These are phyloP conservation scores for Aspergillus wentii DNA, from an alignment of 495 filamentous ascomycete species.

Conservation along the genomic window DNA sequence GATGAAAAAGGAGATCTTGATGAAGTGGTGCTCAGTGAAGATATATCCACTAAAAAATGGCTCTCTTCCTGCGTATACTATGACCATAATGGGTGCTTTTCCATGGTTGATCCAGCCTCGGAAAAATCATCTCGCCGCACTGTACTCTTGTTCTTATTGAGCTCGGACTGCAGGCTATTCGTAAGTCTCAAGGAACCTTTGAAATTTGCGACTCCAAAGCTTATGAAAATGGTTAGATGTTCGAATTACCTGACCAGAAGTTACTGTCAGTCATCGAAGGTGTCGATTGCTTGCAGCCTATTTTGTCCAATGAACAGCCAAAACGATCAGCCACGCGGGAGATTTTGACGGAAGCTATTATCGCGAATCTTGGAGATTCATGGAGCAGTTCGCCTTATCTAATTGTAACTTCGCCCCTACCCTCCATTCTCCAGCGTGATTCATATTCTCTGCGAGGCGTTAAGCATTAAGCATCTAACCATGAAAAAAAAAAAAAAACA, in stretches of 20 bases:
- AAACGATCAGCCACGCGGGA: slow-evolving; percentile 68
- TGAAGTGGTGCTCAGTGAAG: slow-evolving; percentile 61
- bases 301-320: slow-evolving; percentile 67
- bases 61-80: slow-evolving; percentile 73
- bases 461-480: no score
- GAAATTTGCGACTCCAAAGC: not conserved
- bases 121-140: slow-evolving; percentile 40
- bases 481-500: slow-evolving; percentile 22
- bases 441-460: no score
- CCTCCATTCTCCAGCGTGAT: not conserved
- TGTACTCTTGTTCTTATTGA: slow-evolving; percentile 71
- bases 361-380: slow-evolving; percentile 79
- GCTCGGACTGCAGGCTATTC: slow-evolving; percentile 62
- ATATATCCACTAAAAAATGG: slow-evolving; percentile 61
- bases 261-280: slow-evolving; percentile 48
- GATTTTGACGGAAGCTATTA: slow-evolving; percentile 66
- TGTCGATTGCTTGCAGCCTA: slow-evolving; percentile 70
- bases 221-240: slow-evolving; percentile 28
- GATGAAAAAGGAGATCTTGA: slow-evolving; percentile 82
- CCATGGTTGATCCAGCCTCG: slow-evolving; percentile 26
- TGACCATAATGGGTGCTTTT: slow-evolving; percentile 57
- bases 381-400: slow-evolving; percentile 68
- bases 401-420: slow-evolving; percentile 47
- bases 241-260: slow-evolving; percentile 32
- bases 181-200: slow-evolving; percentile 51